Base-by-base conservation (phyloP, 768 basidiomycete species). In the Lactarius hengduanensis region DNA sequence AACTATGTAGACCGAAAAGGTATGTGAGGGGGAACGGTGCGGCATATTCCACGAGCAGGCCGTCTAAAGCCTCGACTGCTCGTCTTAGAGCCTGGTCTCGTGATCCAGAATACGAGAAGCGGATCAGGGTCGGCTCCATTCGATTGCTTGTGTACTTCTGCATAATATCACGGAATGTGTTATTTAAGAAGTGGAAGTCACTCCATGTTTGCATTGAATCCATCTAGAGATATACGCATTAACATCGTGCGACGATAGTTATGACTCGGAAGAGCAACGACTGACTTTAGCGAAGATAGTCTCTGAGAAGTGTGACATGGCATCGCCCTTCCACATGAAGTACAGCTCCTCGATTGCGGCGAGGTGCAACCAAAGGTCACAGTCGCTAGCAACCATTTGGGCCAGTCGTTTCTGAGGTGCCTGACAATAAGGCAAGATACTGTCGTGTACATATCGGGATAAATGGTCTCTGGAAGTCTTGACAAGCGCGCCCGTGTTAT, bases 111-210 rank as follows among this genome's bases (percentile, higher is more conserved):
- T 87, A 87, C 3, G 88, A 88, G 54, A 94, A 78, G 9, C 91
- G 88, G 28, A 94, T 84, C 15, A 91, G 84, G 2, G 87, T 82
- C 0, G 85, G 71, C 47, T 90, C 84, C 57, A 92, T 82, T 86
- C 87, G 89, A 55, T 78, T 76, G 57, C 79, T 77, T 6, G 77
- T 71, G n/a, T 79, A 75, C 20, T 84, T 79, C 68, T 84, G 81
- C 43, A 87, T 79, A 34, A 89, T 81, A 59, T 92, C 89, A 22
- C 80, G 79, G 73, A 94, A 92, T 11, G 88, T 85, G 34, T 84
- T 87, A 71, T 94, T 94, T 62, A 94, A 74, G 76, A 90, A 91
- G 76, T 94, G 92, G 73, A 91, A 92, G 72, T 94, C 92, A 56
- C 77, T 81, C 92, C 92, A 94, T 4, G 71, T 60, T 72, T 88